These are phyloP conservation scores for Linnemannia hyalina DNA, from an alignment of 192 early-diverging fungal genomes.

Conservation along the genomic window DNA sequence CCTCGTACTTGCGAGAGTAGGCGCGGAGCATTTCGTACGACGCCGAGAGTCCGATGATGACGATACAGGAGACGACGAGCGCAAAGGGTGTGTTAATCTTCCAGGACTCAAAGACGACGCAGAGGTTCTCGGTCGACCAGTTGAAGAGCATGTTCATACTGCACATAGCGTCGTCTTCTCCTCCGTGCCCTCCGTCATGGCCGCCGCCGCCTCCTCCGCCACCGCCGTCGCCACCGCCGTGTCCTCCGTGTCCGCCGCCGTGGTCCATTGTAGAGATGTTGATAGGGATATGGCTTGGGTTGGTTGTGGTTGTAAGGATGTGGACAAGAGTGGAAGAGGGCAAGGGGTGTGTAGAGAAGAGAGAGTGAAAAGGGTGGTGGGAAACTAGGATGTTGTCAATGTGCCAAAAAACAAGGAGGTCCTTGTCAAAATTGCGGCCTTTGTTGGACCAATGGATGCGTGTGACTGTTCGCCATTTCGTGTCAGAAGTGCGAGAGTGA, in stretches of 20 bases:
- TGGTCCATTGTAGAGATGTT: slow-evolving; percentile 21
- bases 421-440: no score
- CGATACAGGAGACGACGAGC: slow-evolving; percentile 71
- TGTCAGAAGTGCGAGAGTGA: no score
- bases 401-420: no score
- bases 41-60: slow-evolving; percentile 63
- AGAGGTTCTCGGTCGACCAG: slow-evolving; percentile 81
- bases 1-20: slow-evolving; percentile 53
- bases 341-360: not conserved
- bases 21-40: slow-evolving; percentile 64
- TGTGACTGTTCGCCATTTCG: not conserved
- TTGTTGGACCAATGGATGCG: no score
- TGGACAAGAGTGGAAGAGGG: not conserved
- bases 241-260: slow-evolving; percentile 62
- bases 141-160: slow-evolving; percentile 80
- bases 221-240: slow-evolving; percentile 46
- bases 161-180: slow-evolving; percentile 21
- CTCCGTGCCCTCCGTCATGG: not conserved
- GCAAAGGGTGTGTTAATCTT: slow-evolving; percentile 67
- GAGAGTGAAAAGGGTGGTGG: not conserved
- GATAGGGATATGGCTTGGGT: not conserved
- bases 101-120: slow-evolving; percentile 85
- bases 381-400: not conserved
- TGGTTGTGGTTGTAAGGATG: not conserved
- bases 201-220: slow-evolving; percentile 14